phyloP scores from a whole-genome alignment of 2,329 filamentous ascomycete genomes.

The Rhinocladiella similis region DNA sequence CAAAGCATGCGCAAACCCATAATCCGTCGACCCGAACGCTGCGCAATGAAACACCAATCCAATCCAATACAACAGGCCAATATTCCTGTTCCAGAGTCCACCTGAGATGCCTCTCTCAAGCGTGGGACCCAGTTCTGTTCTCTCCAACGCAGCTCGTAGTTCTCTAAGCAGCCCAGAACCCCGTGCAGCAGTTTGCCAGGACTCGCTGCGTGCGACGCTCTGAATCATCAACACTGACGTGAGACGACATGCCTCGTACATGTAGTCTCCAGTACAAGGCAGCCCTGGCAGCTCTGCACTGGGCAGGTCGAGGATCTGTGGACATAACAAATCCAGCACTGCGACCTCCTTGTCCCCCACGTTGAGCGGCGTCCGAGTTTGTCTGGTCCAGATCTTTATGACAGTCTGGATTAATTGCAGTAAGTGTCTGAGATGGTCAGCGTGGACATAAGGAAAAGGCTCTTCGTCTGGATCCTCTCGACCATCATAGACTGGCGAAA shows the following conservation, averaged over 20 bases:
- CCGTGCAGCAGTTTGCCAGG: slow-evolving; percentile 5
- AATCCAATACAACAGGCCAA: slow-evolving; percentile 18
- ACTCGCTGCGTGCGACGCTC: slow-evolving; percentile 1
- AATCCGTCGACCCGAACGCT: slow-evolving; percentile 12
- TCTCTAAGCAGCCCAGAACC: slow-evolving; percentile 1
- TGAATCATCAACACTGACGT: slow-evolving; percentile 14
- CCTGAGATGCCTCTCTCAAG: too few relatives aligned
- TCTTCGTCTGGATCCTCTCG: slow-evolving; percentile 8
- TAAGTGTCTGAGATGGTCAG: slow-evolving; percentile 6
- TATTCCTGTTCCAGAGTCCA: slow-evolving; percentile 12
- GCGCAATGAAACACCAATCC: slow-evolving; percentile 17
- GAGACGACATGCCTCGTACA: slow-evolving; percentile 19
- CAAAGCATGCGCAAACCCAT: slow-evolving; percentile 9
- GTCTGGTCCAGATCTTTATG: slow-evolving; percentile 14
- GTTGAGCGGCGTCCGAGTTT: not conserved
- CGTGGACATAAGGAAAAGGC: slow-evolving; percentile 7
- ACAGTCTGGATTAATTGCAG: slow-evolving; percentile 16
- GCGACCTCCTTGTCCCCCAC: not conserved
- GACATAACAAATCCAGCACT: slow-evolving; percentile 2
- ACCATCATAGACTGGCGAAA: slow-evolving; percentile 18
- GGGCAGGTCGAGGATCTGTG: slow-evolving; percentile 11
- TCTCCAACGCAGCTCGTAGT: slow-evolving; percentile 8
- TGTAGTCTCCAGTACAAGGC: slow-evolving; percentile 8
- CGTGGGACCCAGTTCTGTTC: slow-evolving; percentile 4
- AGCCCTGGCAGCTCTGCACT: slow-evolving; percentile 5